phyloP scores from a whole-genome alignment of 2,329 filamentous ascomycete genomes.

The Juglanconis sp. region DNA sequence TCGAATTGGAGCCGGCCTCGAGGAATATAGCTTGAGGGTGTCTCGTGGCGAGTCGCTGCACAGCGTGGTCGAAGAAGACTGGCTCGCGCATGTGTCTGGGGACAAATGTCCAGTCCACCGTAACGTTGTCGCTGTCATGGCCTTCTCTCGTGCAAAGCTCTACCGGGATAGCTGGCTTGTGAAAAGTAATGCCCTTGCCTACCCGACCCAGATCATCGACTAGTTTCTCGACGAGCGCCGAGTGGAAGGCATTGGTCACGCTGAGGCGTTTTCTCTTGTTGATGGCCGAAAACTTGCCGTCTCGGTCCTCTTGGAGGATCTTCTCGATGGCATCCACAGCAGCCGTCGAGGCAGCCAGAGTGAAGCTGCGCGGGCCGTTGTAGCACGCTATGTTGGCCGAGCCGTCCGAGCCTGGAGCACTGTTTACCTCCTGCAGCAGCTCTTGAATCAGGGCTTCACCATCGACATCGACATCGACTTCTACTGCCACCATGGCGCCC shows the following conservation, averaged over 20 bases:
- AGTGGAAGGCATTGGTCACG: too few relatives aligned
- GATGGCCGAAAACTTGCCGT: too few relatives aligned
- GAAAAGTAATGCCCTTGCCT: slow-evolving; percentile 29
- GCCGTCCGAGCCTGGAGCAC: background rate
- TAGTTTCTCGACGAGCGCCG: too few relatives aligned
- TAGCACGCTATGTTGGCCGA: slow-evolving; percentile 41
- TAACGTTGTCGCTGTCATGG: slow-evolving; percentile 19
- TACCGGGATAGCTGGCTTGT: slow-evolving; percentile 29
- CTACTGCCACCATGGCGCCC: slow-evolving; percentile 37
- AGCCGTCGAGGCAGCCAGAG: slow-evolving; percentile 34
- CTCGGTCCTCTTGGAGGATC: too few relatives aligned
- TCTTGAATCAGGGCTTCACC: background rate
- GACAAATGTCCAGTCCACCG: slow-evolving; percentile 19
- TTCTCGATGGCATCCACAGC: too few relatives aligned
- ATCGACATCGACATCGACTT: slow-evolving; percentile 1
- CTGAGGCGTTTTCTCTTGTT: too few relatives aligned
- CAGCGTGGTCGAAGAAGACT: slow-evolving; percentile 41
- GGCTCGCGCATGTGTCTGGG: slow-evolving; percentile 38
- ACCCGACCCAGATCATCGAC: slow-evolving; percentile 8
- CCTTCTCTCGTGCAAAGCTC: slow-evolving; percentile 26
- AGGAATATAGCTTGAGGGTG: slow-evolving; percentile 31
- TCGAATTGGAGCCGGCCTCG: slow-evolving; percentile 40
- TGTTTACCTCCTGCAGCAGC: background rate
- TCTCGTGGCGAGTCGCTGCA: background rate
- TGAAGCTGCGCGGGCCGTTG: slow-evolving; percentile 41